phyloP scores from a whole-genome alignment of 2,329 filamentous ascomycete genomes.

The Mariannaea sp. region DNA sequence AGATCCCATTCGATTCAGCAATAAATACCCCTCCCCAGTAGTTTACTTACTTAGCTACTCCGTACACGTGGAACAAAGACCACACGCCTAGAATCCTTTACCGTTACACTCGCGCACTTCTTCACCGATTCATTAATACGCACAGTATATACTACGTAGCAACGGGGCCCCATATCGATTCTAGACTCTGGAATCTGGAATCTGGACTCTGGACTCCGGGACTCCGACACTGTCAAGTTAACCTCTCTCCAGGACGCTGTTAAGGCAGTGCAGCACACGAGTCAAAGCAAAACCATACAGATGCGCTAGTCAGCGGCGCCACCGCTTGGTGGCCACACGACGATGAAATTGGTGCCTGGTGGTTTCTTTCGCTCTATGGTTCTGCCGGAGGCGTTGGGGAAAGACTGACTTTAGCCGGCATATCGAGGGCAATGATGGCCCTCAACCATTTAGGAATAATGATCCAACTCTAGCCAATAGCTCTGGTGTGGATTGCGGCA shows the following conservation, averaged over 20 bases:
- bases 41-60: too few species aligned
- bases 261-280: too few species aligned
- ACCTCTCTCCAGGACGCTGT: background rate
- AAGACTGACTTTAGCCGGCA: conserved; percentile 16
- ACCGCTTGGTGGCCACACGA: conserved; percentile 18
- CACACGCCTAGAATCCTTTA: too few species aligned
- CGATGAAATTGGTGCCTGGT: background rate
- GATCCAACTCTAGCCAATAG: conserved; percentile 6
- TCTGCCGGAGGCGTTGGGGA: conserved; percentile 12
- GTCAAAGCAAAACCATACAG: conserved; percentile 6
- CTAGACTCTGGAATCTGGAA: too few species aligned
- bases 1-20: too few species aligned
- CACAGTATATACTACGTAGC: too few species aligned
- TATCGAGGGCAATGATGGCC: conserved; percentile 3
- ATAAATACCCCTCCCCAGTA: too few species aligned
- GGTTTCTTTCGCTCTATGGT: background rate
- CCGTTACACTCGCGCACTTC: background rate
- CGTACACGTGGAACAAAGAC: too few species aligned
- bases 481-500: conserved; percentile 2
- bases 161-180: too few species aligned
- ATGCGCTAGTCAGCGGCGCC: conserved; percentile 24
- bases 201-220: too few species aligned
- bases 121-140: background rate
- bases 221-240: background rate
- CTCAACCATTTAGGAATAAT: conserved; percentile 1